Conservation (phyloP, 2,329 filamentous ascomycete genomes). For the Ceratocystis cubensis region DNA sequence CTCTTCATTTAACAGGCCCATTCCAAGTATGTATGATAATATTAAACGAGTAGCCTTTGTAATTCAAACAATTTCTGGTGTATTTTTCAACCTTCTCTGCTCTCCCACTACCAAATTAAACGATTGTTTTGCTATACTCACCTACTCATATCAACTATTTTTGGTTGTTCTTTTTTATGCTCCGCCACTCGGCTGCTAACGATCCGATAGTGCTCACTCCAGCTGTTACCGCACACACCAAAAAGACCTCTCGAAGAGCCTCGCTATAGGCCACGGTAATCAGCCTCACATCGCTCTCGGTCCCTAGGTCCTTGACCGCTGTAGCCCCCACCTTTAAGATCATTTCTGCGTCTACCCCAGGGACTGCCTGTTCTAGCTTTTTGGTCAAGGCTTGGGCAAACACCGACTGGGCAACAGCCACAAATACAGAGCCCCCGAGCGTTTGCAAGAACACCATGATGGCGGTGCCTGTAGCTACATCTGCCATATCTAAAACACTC, state of each 20-base stretch:
- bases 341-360: neutral
- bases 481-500: conserved; percentile 31
- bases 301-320: conserved; percentile 10
- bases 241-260: conserved; percentile 15
- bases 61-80: neutral
- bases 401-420: conserved; percentile 39
- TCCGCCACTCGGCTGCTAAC: conserved; percentile 14
- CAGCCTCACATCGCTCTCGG: neutral
- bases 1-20: no score
- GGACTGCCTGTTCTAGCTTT: neutral
- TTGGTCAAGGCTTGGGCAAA: conserved; percentile 26
- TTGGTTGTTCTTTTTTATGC: conserved; percentile 1
- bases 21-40: no score
- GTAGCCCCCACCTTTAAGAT: conserved; percentile 12
- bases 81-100: neutral
- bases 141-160: neutral
- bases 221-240: conserved; percentile 14
- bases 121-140: neutral
- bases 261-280: conserved; percentile 14
- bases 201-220: conserved; percentile 17
- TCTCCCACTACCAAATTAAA: neutral
- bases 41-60: neutral
- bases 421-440: conserved; percentile 37
- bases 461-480: conserved; percentile 37
- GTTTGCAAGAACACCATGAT: conserved; percentile 36